phyloP scores from a whole-genome alignment of 805 yeast genomes.

The Cyberlindnera amylophila region DNA sequence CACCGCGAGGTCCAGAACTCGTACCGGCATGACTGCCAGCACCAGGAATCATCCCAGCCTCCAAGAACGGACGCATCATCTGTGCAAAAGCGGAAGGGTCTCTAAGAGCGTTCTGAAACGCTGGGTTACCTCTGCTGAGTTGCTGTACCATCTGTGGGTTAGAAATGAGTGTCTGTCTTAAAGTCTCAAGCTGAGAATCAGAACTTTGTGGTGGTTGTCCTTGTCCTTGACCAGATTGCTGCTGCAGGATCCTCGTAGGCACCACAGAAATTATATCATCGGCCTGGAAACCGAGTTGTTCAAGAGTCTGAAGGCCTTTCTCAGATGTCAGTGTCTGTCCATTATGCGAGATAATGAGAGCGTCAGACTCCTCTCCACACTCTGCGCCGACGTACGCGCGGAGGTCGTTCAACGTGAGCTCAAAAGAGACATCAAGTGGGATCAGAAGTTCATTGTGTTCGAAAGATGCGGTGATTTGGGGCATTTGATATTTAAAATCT shows the following conservation, averaged over 20 bases:
- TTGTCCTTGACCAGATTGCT: constrained; percentile 2
- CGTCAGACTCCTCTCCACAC: constrained; percentile 24
- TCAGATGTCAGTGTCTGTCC: constrained; percentile 35
- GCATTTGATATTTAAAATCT: constrained; percentile 13
- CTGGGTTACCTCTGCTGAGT: too few species aligned
- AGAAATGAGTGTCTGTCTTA: constrained; percentile 45
- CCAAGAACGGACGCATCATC: too few species aligned
- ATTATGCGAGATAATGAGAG: constrained; percentile 49
- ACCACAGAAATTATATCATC: constrained; percentile 46
- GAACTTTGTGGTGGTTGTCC: constrained; percentile 7
- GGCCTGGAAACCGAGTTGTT: constrained; percentile 45
- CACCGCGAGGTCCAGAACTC: constrained; percentile 6
- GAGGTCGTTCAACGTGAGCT: constrained; percentile 62
- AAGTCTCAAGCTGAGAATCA: constrained; percentile 35
- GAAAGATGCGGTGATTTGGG: constrained; percentile 19
- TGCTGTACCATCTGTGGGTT: constrained; percentile 31
- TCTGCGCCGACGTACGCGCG: constrained; percentile 59
- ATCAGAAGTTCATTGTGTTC: constrained; percentile 17
- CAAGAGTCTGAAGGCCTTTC: constrained; percentile 35
- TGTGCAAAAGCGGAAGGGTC: too few species aligned
- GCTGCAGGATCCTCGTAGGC: constrained; percentile 1
- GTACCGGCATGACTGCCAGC: neutral
- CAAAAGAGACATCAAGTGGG: constrained; percentile 59
- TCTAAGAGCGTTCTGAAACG: too few species aligned
- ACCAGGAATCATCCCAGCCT: constrained; percentile 31